Evolutionary conservation across 257 asterid species (phyloP), one percentile per base, ranked within the genome.

Genomic region (Fraxinus excelsior): DNA sequence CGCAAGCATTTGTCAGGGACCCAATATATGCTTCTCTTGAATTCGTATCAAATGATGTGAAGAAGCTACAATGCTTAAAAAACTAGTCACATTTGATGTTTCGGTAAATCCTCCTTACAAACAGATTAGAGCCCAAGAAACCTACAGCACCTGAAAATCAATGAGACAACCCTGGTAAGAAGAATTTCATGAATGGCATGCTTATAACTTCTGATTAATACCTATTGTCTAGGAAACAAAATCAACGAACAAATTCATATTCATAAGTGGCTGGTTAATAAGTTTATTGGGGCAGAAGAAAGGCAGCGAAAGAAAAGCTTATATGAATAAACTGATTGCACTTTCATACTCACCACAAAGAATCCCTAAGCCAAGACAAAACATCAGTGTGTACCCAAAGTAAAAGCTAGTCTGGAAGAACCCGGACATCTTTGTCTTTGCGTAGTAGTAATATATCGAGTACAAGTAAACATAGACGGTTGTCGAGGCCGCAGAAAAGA

Each of bases 381-480:
- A 88, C 91, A 88, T 85, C 73, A 85, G 67, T 2, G 94, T 87
- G 82, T 89, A 89, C 73, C 94, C 94, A 49, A 89, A 89, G 75
- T 89, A 89, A 80, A 89, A 89, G 86, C 92, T 87, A 70, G 89
- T 87, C 79, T 89, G 94, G 80, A 89, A 89, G 88, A 89, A 86
- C 70, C 94, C 94, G 1, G 92, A 82, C 92, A 89, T 89, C 89
- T 86, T 87, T n/a, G 94, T 89, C 87, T 89, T 89, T 76, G 88
- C 82, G 58, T 80, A 78, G 84, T 82, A 89, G 83, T 89, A 89
- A 72, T 89, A 87, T 76, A 87, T 84, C 10, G 94, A 89, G 81
- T 89, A 89, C 40, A 86, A 74, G 79, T 86, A 89, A 72, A 89
- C 94, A 80, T 87, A 89, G 32, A 86, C 75, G n/a, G 88, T 87